Evolutionary conservation across 2,329 filamentous ascomycete species (phyloP).

Genomic region (Microascus cirrosus): DNA sequence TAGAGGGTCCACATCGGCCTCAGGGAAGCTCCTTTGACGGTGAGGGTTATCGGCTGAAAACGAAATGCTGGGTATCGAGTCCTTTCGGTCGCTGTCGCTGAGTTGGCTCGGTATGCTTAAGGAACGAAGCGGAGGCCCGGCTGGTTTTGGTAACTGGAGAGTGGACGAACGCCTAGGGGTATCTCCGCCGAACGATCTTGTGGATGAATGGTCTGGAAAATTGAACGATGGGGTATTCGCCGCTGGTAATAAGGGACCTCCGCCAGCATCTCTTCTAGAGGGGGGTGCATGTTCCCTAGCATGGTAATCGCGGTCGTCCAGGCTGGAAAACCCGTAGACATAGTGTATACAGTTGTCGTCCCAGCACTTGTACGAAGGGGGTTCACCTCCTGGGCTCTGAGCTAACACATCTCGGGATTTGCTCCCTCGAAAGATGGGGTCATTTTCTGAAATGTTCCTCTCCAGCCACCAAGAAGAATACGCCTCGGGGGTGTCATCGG

Average conservation of each 20-base stretch:
- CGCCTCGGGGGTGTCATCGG: conserved; percentile 15
- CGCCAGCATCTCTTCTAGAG: conserved; percentile 27
- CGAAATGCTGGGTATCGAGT: conserved; percentile 25
- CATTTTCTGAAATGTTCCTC: conserved; percentile 35
- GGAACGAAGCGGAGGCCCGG: conserved; percentile 20
- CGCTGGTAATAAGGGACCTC: conserved; percentile 32
- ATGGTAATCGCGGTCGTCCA: conserved; percentile 40
- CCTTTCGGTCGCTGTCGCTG: conserved; percentile 22
- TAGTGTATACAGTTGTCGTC: conserved; percentile 45
- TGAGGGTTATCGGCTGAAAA: conserved; percentile 25
- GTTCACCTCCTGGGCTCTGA: conserved; percentile 12
- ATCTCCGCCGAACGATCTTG: conserved; percentile 10
- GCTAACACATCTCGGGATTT: conserved; percentile 9
- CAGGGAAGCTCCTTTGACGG: conserved; percentile 25
- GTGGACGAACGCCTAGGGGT: conserved; percentile 20
- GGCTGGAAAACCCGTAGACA: conserved; percentile 43
- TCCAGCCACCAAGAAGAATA: conserved; percentile 32
- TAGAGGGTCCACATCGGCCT: conserved; percentile 37
- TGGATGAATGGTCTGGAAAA: conserved; percentile 13
- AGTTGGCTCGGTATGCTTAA: conserved; percentile 19
- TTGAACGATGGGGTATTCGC: conserved; percentile 8
- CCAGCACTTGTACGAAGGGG: conserved; percentile 38
- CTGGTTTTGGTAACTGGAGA: conserved; percentile 17
- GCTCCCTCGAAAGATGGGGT: conserved; percentile 32
- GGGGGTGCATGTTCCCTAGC: conserved; percentile 27